phyloP scores from a whole-genome alignment of 257 asterid species.

The Nicotiana undulata region DNA sequence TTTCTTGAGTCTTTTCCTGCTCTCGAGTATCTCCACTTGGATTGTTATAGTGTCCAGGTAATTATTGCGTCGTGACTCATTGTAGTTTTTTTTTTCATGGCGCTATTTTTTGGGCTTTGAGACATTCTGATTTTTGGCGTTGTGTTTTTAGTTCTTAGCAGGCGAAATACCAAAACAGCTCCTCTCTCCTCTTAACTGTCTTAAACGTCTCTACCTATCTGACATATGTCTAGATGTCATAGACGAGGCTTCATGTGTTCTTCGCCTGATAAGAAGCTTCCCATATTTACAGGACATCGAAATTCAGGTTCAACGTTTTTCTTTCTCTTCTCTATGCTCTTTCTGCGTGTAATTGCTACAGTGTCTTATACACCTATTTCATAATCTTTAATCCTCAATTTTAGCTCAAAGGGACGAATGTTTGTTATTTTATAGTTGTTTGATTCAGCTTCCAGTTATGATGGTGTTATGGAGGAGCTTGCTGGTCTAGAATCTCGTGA shows the following conservation, averaged over 20 bases:
- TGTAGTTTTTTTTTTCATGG: too few species aligned
- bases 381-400: neutral
- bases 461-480: neutral
- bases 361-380: too few species aligned
- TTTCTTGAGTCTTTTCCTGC: neutral
- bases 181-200: neutral
- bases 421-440: too few species aligned
- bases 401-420: neutral
- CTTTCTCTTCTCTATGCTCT: neutral
- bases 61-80: neutral
- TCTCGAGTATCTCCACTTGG: constrained; percentile 7
- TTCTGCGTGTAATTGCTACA: neutral
- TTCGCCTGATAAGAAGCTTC: neutral
- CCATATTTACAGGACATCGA: neutral
- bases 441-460: too few species aligned
- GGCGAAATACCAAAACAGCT: neutral
- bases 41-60: neutral
- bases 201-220: neutral
- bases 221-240: neutral
- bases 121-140: too few species aligned
- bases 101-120: too few species aligned
- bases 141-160: neutral
- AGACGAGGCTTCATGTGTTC: neutral
- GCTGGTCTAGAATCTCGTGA: too few species aligned
- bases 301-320: neutral